Base-by-base conservation (phyloP, 169 alveolate species). In the Plasmodium adleri region DNA sequence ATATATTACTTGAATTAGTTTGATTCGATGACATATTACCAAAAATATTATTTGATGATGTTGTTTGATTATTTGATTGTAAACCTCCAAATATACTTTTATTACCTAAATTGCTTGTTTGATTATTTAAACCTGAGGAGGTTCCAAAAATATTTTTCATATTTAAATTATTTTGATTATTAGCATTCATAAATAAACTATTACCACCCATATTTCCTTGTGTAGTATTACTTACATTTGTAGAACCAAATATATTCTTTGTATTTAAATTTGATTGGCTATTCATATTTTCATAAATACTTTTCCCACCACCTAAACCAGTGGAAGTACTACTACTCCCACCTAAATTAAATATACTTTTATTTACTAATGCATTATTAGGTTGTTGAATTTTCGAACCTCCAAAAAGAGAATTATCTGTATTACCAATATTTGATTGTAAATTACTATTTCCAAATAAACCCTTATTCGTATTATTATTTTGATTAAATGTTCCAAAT, bases 41-140 rank as follows among this genome's bases (percentile, higher is more conserved):
- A 86, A 86, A 86, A 43, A 86, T 32, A 52, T 63, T 86, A 15
- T 59, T 63, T 12, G 88, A 71, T 39, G 86, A 12, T 59, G 63
- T 32, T 45, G 49, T 86, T 22, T 86, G 92, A 45, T 71, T 72
- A 20, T 32, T 72, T 66, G 47, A 74, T 54, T 70, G 92, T 50
- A 86, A 45, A 43, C 92, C 75, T 60, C 92, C 92, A 86, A 86
- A 86, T 10, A 86, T 49, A 15, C 71, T 66, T 86, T 86, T 86
- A 70, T 72, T 86, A 24, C 66, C 5, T 50, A 86, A 60, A 67
- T 71, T 86, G 20, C 76, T 43, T 72, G 88, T 87, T 86, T 73
- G 85, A 15, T 86, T 54, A 83, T 83, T 83, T 68, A 83, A 54
- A 76, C 32, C 67, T n/a, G 91, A 68, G 7, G 85, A 49, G 1